Evolutionary conservation across 2,329 filamentous ascomycete genomes (phyloP).

Genomic region (Aspergillus arachidicola): DNA sequence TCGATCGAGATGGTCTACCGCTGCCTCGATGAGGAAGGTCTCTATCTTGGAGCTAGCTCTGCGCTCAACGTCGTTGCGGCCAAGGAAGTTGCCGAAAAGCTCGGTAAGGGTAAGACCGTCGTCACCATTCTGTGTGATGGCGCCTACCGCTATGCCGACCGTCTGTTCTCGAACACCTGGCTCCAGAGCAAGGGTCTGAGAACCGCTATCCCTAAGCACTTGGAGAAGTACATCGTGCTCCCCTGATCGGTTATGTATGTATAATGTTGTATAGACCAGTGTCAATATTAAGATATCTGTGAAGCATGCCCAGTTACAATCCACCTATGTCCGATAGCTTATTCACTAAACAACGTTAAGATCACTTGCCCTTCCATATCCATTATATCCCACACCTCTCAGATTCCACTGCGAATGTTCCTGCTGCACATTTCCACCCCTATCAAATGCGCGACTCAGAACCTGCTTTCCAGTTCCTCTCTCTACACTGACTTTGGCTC

Average conservation of each 20-base stretch:
- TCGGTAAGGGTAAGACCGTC: slow-evolving; percentile 86
- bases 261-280: slow-evolving; percentile 12
- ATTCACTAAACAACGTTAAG: slow-evolving; percentile 45
- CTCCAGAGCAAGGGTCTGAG: slow-evolving; percentile 81
- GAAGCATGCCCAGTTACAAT: background rate
- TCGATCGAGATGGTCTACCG: slow-evolving; percentile 97
- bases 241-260: slow-evolving; percentile 52
- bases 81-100: slow-evolving; percentile 86
- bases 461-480: slow-evolving; percentile 48
- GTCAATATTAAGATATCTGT: background rate
- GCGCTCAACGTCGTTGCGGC: slow-evolving; percentile 94
- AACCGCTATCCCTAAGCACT: slow-evolving; percentile 75
- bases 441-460: slow-evolving; percentile 59
- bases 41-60: slow-evolving; percentile 93
- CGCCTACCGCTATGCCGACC: slow-evolving; percentile 94
- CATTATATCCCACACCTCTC: slow-evolving; percentile 63
- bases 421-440: slow-evolving; percentile 54
- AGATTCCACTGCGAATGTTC: slow-evolving; percentile 59
- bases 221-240: slow-evolving; percentile 93
- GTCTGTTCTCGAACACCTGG: slow-evolving; percentile 91
- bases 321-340: background rate
- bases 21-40: slow-evolving; percentile 90
- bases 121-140: slow-evolving; percentile 95
- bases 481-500: slow-evolving; percentile 45
- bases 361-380: slow-evolving; percentile 57